Conservation (phyloP, 169 alveolate species). For the Amoebophrya sp. region DNA sequence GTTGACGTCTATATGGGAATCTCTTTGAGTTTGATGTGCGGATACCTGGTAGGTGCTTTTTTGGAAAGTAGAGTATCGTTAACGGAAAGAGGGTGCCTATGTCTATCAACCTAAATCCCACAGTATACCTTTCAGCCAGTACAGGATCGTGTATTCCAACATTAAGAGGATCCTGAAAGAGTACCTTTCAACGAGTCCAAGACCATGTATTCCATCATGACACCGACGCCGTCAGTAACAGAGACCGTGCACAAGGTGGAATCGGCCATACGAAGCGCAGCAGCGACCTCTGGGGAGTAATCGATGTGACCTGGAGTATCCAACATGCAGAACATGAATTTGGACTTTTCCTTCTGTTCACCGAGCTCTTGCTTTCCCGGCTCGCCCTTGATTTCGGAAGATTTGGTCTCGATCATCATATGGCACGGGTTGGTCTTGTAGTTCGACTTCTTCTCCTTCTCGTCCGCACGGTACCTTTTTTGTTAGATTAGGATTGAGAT, state of each 20-base stretch:
- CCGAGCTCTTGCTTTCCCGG: conserved; percentile 8
- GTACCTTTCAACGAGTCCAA: background rate
- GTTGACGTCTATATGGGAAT: too few species aligned
- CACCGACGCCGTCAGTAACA: background rate
- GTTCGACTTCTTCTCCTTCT: background rate
- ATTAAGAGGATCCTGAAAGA: too few species aligned
- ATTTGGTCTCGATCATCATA: background rate
- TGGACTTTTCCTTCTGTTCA: background rate
- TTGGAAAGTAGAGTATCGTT: too few species aligned
- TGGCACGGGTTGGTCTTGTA: conserved; percentile 25
- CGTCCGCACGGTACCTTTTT: conserved; percentile 1
- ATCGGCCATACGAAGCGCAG: background rate
- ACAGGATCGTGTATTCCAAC: too few species aligned
- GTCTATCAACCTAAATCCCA: too few species aligned
- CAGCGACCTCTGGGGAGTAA: conserved; percentile 10
- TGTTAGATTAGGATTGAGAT: background rate
- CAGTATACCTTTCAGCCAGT: too few species aligned
- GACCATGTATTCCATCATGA: conserved; percentile 24
- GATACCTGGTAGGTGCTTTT: too few species aligned
- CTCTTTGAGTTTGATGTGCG: too few species aligned
- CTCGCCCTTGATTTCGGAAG: background rate
- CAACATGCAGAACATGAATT: conserved; percentile 18
- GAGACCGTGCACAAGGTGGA: background rate
- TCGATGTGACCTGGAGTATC: conserved; percentile 18
- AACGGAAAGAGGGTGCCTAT: too few species aligned